Evolutionary conservation across 2,329 filamentous ascomycete genomes (phyloP), one percentile per base, ranked within the genome.

Genomic region (Diaporthe longicolla): DNA sequence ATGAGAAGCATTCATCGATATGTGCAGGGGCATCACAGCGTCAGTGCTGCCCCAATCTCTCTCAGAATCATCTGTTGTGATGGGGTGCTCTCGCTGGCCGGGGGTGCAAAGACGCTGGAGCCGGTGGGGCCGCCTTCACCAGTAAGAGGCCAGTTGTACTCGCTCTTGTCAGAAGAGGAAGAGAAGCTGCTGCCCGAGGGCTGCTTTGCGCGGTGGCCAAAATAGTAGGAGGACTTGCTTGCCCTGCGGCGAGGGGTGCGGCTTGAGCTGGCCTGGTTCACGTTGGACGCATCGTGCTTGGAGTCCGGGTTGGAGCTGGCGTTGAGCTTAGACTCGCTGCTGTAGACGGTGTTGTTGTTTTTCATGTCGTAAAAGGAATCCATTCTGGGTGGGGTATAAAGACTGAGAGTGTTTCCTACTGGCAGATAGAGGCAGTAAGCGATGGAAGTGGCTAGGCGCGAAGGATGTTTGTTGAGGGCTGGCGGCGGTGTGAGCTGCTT

Each of bases 1-100:
- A 10, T 26, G 29, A 8, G 17, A 32, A 32, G 29, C 43, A 71
- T 48, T 29, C 15, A 61, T n/a, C 19, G 13, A 35, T 43, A 21
- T 54, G 24, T 40, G 45, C 29, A 17, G 43, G 32, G 35, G n/a
- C 9, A 40, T 68, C 21, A 68, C 48, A 71, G 24, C 17, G 70
- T 71, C 48, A 71, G 48, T 10, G 70, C 70, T 15, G 70, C 70
- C 8, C 70, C 70, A 9, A 71, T 71, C 26, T 71, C 70, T n/a
- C 48, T 59, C 45, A 71, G 4, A 15, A 71, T 8, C 57, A 58
- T 63, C 48, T 54, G 70, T 55, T 71, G 70, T 32, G 69, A 63
- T 13, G 57, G 70, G 35, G 48, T 58, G 54, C 15, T 26, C 68
- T 70, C 68, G 63, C 29, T 37, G 45, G 61, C 61, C 3, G 45